These are phyloP conservation scores for Wickerhamiella vanderwaltii DNA, from an alignment of 805 yeast species.

Conservation along the genomic window DNA sequence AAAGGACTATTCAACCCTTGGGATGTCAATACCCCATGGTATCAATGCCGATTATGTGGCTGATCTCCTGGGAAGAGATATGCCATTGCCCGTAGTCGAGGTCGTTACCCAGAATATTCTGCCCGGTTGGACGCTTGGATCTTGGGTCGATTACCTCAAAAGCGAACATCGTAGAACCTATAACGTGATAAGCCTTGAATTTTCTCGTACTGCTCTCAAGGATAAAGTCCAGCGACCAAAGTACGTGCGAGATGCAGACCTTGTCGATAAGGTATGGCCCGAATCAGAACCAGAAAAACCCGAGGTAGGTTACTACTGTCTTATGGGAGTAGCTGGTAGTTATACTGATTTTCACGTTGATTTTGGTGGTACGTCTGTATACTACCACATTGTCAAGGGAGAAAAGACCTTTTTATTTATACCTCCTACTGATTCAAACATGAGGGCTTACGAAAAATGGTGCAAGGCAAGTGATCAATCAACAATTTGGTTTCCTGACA, in stretches of 20 bases:
- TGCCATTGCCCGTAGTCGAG: slow-evolving; percentile 73
- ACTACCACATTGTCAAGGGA: slow-evolving; percentile 72
- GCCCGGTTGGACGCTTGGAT: slow-evolving; percentile 53
- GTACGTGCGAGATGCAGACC: slow-evolving; percentile 51
- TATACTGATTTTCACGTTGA: slow-evolving; percentile 88
- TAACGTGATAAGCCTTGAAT: slow-evolving; percentile 74
- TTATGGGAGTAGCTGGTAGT: slow-evolving; percentile 72
- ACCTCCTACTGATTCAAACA: slow-evolving; percentile 61
- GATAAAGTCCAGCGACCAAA: slow-evolving; percentile 50
- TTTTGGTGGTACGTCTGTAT: slow-evolving; percentile 87
- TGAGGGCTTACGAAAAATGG: slow-evolving; percentile 58
- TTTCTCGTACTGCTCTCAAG: slow-evolving; percentile 43
- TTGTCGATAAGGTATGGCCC: slow-evolving; percentile 60
- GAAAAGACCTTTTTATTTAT: slow-evolving; percentile 59
- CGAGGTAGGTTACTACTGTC: slow-evolving; percentile 51
- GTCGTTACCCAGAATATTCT: slow-evolving; percentile 58
- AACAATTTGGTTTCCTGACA: slow-evolving; percentile 51
- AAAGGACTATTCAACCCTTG: slow-evolving; percentile 28
- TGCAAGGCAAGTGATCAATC: slow-evolving; percentile 53
- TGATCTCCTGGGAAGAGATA: slow-evolving; percentile 48
- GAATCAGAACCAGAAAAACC: slow-evolving; percentile 21
- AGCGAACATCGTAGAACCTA: slow-evolving; percentile 49
- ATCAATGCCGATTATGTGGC: slow-evolving; percentile 47
- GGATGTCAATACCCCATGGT: slow-evolving; percentile 42
- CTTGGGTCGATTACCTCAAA: slow-evolving; percentile 62